A percentile compares a stretch with the other conserved stretches of the same genome.
These are phyloP conservation scores for Dictyostelium purpureum DNA, from an alignment of 78 protist species.

Conservation along the genomic window DNA sequence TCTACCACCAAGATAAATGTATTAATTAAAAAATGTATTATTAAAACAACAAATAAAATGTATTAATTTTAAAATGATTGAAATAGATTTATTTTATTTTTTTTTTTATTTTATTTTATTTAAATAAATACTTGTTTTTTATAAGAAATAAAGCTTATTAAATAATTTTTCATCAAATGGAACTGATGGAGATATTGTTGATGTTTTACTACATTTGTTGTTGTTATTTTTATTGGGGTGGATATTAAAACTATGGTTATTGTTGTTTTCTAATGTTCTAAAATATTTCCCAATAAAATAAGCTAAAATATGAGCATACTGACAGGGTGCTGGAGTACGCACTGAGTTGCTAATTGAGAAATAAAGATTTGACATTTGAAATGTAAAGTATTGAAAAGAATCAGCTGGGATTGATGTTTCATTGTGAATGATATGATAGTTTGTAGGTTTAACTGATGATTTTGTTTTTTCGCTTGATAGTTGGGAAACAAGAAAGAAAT, in stretches of 20 bases:
- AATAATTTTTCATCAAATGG: conserved; percentile 7
- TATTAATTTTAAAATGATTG: too few relatives aligned
- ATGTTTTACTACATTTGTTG: background rate
- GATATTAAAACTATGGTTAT: too few relatives aligned
- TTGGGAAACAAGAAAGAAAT: conserved; percentile 68
- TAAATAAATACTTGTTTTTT: too few relatives aligned
- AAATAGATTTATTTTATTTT: too few relatives aligned
- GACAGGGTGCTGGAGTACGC: conserved; percentile 68
- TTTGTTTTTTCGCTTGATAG: conserved; percentile 26
- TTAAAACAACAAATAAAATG: too few relatives aligned
- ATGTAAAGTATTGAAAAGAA: conserved; percentile 24
- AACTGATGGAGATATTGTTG: background rate
- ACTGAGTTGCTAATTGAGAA: conserved; percentile 12
- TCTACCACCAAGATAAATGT: too few relatives aligned
- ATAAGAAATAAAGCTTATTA: background rate
- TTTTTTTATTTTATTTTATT: too few relatives aligned
- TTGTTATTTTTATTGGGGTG: background rate
- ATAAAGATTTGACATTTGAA: conserved; percentile 9
- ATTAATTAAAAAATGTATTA: too few relatives aligned
- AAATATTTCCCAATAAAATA: conserved; percentile 63
- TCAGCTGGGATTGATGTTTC: background rate
- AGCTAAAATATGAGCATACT: conserved; percentile 81
- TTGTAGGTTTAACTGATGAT: conserved; percentile 58
- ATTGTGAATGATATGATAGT: conserved; percentile 57
- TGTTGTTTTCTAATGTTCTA: background rate